Percentiles rank a stretch among this genome's conserved stretches.
These are phyloP conservation scores for Plasmodium knowlesi DNA, from an alignment of 169 alveolate species.

Conservation along the genomic window DNA sequence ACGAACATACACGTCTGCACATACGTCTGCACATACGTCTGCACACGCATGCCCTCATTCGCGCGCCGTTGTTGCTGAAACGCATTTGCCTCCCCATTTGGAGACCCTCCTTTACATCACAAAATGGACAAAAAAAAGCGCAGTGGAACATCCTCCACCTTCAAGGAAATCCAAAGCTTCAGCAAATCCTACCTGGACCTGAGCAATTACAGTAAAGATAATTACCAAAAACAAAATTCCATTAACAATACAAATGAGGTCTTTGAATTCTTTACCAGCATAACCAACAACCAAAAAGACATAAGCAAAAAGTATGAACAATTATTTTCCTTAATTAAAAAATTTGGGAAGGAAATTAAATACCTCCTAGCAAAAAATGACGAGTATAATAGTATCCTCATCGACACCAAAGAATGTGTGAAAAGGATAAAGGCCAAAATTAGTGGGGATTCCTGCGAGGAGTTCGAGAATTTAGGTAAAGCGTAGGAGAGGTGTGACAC, in stretches of 20 bases:
- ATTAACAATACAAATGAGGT: constrained; percentile 60
- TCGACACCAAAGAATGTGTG: constrained; percentile 57
- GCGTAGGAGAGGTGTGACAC: not conserved
- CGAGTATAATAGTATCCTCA: constrained; percentile 33
- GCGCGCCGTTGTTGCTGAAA: not conserved
- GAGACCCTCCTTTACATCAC: not conserved
- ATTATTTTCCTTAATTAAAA: constrained; percentile 59
- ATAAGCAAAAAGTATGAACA: constrained; percentile 63
- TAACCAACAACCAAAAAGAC: constrained; percentile 66
- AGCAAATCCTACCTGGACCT: constrained; percentile 62
- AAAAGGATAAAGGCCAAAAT: constrained; percentile 40
- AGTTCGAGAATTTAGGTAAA: constrained; percentile 59
- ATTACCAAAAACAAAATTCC: constrained; percentile 44
- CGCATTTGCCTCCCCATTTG: not conserved
- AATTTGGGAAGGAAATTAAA: constrained; percentile 68
- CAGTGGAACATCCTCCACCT: constrained; percentile 34
- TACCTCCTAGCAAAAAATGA: constrained; percentile 61
- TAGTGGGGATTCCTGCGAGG: constrained; percentile 35
- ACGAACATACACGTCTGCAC: too few relatives aligned
- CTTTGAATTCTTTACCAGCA: constrained; percentile 57
- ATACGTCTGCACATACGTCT: too few relatives aligned
- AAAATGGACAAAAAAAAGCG: constrained; percentile 51
- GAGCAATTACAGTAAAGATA: constrained; percentile 44
- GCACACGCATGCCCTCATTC: not conserved
- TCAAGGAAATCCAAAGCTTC: constrained; percentile 22